Percentiles rank a stretch among this genome's conserved stretches.
Evolutionary conservation across 208 protist species (phyloP).

Genomic region (Herpetomonas samuelpessoai): DNA sequence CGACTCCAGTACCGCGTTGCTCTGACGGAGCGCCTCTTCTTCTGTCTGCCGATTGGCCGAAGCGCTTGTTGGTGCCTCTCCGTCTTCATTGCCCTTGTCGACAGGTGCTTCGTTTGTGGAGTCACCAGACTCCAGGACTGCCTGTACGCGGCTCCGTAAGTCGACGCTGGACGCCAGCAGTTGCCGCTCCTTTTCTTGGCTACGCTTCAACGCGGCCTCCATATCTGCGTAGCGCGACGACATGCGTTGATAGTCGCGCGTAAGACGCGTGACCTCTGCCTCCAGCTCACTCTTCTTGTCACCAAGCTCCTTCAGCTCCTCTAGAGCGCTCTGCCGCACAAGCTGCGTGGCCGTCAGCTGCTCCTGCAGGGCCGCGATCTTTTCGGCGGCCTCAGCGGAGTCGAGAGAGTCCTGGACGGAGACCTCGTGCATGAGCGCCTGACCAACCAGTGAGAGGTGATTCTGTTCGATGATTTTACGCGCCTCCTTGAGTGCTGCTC

Average conservation of each 20-base stretch:
- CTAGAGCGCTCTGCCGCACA: neutral
- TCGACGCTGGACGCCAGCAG: neutral
- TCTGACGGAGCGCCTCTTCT: neutral
- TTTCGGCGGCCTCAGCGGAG: conserved; percentile 62
- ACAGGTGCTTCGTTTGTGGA: too few species aligned
- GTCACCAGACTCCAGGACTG: neutral
- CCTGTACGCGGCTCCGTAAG: neutral
- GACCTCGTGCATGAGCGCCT: conserved; percentile 67
- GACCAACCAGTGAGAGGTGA: conserved; percentile 66
- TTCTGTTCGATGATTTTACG: conserved; percentile 71
- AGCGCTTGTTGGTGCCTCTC: too few species aligned
- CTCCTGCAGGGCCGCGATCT: conserved; percentile 45
- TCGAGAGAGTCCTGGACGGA: conserved; percentile 63
- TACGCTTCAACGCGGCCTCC: neutral
- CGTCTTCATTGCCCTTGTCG: neutral
- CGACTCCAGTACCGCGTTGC: neutral
- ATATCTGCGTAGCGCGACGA: neutral
- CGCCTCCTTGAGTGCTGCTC: conserved; percentile 31
- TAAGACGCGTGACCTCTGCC: neutral
- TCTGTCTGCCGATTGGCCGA: neutral
- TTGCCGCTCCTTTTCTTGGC: neutral
- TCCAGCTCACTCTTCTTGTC: neutral
- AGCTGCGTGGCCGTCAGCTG: conserved; percentile 21
- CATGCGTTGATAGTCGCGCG: neutral
- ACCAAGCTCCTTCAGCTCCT: neutral